A percentile compares a stretch with the other conserved stretches of the same genome.
Evolutionary conservation across 257 asterid genomes (phyloP).

Genomic region (Solanum stenotomum): DNA sequence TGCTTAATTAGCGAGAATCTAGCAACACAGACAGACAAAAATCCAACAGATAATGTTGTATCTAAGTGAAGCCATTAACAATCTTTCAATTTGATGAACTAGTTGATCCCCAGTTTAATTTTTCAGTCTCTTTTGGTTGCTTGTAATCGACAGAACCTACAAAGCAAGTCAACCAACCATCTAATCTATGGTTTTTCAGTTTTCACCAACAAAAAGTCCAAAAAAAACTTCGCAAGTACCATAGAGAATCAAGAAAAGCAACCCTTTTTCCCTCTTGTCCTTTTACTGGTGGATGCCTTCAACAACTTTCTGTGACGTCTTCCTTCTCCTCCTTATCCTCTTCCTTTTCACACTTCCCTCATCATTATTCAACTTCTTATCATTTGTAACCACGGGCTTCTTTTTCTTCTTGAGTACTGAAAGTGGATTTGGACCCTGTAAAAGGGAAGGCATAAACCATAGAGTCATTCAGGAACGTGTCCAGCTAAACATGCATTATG

Average conservation of each 20-base stretch:
- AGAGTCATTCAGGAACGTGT: background rate
- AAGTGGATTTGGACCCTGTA: constrained; percentile 87
- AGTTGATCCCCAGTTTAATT: background rate
- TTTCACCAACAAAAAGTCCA: constrained; percentile 7
- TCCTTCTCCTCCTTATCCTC: too few relatives aligned
- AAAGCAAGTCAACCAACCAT: constrained; percentile 43
- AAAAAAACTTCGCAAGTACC: constrained; percentile 2
- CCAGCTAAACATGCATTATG: background rate
- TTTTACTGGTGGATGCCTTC: background rate
- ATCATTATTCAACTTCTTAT: too few relatives aligned
- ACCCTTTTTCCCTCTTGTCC: background rate
- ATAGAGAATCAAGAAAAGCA: background rate
- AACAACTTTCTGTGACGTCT: too few relatives aligned
- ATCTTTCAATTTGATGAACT: background rate
- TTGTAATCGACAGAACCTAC: background rate
- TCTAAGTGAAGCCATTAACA: background rate
- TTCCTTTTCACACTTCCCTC: too few relatives aligned
- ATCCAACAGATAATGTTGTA: background rate
- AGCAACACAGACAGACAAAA: background rate
- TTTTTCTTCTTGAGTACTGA: constrained; percentile 58
- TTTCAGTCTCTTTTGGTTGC: background rate
- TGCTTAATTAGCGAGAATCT: background rate
- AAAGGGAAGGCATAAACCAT: constrained; percentile 4
- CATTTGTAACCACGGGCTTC: constrained; percentile 13
- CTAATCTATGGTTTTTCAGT: background rate